phyloP scores from a whole-genome alignment of 2,329 filamentous ascomycete species.

The Coniochaeta prunicola region DNA sequence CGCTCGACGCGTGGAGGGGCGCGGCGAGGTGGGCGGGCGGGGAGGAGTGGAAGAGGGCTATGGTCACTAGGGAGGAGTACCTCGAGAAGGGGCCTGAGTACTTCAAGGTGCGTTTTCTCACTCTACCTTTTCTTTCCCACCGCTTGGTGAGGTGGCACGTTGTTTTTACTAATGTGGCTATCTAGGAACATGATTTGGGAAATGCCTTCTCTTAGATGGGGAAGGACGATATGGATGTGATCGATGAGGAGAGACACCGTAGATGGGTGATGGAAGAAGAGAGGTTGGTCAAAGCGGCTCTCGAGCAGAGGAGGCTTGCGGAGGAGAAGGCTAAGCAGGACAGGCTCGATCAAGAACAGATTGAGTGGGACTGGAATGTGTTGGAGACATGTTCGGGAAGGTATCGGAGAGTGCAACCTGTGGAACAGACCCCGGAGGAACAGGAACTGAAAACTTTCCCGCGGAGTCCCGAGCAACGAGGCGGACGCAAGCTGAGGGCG shows the following conservation, averaged over 20 bases:
- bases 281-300: neutral
- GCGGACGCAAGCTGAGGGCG: neutral
- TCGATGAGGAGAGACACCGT: neutral
- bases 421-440: neutral
- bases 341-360: neutral
- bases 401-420: neutral
- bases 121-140: too few relatives aligned
- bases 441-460: neutral
- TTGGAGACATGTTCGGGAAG: neutral
- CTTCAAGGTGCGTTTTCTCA: conserved; percentile 70
- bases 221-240: neutral
- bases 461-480: neutral
- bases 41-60: conserved; percentile 51
- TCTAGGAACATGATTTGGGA: conserved; percentile 58
- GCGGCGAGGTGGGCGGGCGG: conserved; percentile 77
- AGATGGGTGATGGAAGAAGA: neutral
- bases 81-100: conserved; percentile 90
- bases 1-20: conserved; percentile 89
- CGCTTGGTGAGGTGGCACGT: too few relatives aligned
- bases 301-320: neutral
- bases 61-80: conserved; percentile 76
- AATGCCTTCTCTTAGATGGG: conserved; percentile 34
- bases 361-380: neutral
- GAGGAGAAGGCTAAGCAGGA: neutral
- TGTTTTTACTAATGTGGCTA: neutral